Base-by-base conservation (phyloP, 495 filamentous ascomycete species). In the Hypomontagnella monticulosa region DNA sequence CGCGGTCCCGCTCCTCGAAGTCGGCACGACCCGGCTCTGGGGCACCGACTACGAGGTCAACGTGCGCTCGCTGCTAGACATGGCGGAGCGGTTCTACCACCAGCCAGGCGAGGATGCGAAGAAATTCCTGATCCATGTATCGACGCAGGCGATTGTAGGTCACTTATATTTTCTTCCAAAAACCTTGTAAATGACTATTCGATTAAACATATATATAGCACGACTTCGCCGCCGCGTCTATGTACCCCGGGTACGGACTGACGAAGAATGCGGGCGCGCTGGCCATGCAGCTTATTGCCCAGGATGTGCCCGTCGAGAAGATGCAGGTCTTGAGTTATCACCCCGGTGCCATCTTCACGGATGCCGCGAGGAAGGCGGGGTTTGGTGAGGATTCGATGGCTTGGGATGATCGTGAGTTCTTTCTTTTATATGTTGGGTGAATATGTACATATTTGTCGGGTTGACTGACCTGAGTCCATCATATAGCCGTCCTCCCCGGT, bases 321-420 rank as follows among this genome's bases (percentile, higher is more conserved):
- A 64, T 81, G 66, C 80, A 82, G 52, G 51, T 84, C 7, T 10
- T 83, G 53, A 80, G 66, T 63, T 80, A 74, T 58, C 78, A 83
- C 36, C 81, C 81, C 0, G 81, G 81, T 27, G 53, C 60, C 8
- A 66, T 83, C 23, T 57, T 67, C 51, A 76, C 76, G 15, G 71
- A 78, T 1, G 30, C 59, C 18, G 71, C 57, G 1, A 38, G 44
- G 63, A 63, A 33, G 2, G 14, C 16, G 0, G 77, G 75, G 0
- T 54, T 64, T 5, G 49, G 41, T 1, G 43, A 70, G 57, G 60
- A 65, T 0, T 15, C n/a, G 1, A 0, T 67, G 1, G 27, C 55
- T 1, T 81, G 72, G 70, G 78, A 83, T 34, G 61, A 79, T 49
- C 69, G 80, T 82, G 69, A 43, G 72, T 53, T 7, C 11, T 7